These are phyloP conservation scores for Pyrrhoderma noxium DNA, from an alignment of 1,284 basidiomycete species.

Conservation along the genomic window DNA sequence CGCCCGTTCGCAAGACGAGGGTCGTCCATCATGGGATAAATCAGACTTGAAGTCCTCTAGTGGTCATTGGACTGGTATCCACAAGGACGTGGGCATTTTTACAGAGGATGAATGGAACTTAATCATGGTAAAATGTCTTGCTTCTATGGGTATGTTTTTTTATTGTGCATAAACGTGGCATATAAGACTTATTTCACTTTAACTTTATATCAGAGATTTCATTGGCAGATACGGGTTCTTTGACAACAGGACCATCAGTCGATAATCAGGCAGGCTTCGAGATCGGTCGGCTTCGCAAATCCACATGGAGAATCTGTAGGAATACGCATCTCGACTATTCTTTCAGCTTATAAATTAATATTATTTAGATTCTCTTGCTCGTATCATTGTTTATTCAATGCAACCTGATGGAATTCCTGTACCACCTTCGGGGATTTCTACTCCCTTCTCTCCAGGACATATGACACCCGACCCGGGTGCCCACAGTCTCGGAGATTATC, in stretches of 20 bases:
- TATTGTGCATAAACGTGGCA: background rate
- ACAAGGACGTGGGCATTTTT: conserved; percentile 82
- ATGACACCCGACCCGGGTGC: conserved; percentile 38
- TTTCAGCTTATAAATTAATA: background rate
- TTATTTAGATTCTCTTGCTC: conserved; percentile 65
- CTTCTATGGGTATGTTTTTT: conserved; percentile 70
- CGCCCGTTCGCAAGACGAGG: conserved; percentile 56
- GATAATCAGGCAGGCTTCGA: conserved; percentile 63
- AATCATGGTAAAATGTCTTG: conserved; percentile 88
- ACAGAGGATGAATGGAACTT: conserved; percentile 81
- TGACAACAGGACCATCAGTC: conserved; percentile 63
- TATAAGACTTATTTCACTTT: background rate
- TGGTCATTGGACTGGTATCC: conserved; percentile 58
- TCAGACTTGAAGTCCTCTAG: conserved; percentile 34
- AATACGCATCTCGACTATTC: conserved; percentile 17
- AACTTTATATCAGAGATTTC: conserved; percentile 48
- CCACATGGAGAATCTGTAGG: conserved; percentile 62
- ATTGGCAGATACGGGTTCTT: conserved; percentile 60
- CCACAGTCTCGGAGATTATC: conserved; percentile 45
- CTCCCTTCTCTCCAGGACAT: conserved; percentile 53
- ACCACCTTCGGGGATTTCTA: conserved; percentile 38
- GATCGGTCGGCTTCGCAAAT: conserved; percentile 56
- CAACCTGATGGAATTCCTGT: conserved; percentile 51
- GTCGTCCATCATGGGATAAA: conserved; percentile 48
- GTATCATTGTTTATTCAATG: conserved; percentile 90